Percentiles rank a stretch among this genome's conserved stretches.
These are phyloP conservation scores for Chaetomium sp. DNA, from an alignment of 2,329 filamentous ascomycete species.

Conservation along the genomic window DNA sequence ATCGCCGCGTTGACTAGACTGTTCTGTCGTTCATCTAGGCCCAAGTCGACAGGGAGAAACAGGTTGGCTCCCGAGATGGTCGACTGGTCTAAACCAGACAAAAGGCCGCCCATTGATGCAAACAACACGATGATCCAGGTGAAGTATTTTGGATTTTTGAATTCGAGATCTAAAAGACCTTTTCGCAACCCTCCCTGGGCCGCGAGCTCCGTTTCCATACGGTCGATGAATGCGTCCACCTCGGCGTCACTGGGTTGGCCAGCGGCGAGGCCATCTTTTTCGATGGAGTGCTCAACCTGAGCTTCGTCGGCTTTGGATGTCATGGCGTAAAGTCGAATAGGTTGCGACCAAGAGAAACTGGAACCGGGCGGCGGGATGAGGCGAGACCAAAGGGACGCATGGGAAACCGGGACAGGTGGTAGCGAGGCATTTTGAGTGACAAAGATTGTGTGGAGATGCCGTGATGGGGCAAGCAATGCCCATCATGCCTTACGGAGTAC, in stretches of 20 bases:
- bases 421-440: too few relatives aligned
- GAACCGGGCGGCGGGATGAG: too few relatives aligned
- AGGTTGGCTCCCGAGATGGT: constrained; percentile 9
- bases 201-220: constrained; percentile 4
- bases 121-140: constrained; percentile 7
- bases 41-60: constrained; percentile 3
- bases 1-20: constrained; percentile 10
- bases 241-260: neutral
- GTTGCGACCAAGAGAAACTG: too few relatives aligned
- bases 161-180: constrained; percentile 6
- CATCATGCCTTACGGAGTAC: too few relatives aligned
- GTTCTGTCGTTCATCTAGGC: constrained; percentile 7
- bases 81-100: constrained; percentile 9
- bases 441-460: too few relatives aligned
- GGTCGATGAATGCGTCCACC: constrained; percentile 3
- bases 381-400: too few relatives aligned
- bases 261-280: too few relatives aligned
- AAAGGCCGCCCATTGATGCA: constrained; percentile 8
- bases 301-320: too few relatives aligned
- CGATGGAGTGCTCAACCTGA: too few relatives aligned
- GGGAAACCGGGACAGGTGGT: too few relatives aligned
- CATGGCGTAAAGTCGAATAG: too few relatives aligned
- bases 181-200: constrained; percentile 3
- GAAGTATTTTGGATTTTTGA: constrained; percentile 5
- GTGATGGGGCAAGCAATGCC: too few relatives aligned